These are phyloP conservation scores for Volutella citrinella DNA, from an alignment of 2,329 filamentous ascomycete species.

Conservation along the genomic window DNA sequence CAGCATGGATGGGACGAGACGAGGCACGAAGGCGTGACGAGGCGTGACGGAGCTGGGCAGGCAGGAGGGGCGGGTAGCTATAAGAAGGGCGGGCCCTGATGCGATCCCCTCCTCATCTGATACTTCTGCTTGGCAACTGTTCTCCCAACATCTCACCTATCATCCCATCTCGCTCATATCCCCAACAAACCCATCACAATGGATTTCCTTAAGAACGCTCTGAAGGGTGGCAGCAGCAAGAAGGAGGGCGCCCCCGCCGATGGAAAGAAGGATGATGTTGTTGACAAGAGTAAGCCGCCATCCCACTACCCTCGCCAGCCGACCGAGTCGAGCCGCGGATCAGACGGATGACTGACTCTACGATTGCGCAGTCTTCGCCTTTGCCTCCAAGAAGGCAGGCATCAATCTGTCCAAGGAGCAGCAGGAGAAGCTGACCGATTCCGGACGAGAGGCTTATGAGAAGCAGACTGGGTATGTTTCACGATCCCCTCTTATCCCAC, in stretches of 20 bases:
- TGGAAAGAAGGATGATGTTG: conserved; percentile 28
- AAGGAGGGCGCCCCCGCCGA: conserved; percentile 14
- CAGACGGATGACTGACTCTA: too few relatives aligned
- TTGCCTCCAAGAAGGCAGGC: conserved; percentile 32
- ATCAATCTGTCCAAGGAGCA: conserved; percentile 31
- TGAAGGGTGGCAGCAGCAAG: conserved; percentile 12
- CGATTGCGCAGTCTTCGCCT: conserved; percentile 31
- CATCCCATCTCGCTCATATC: conserved; percentile 1
- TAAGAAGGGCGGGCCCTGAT: conserved; percentile 16
- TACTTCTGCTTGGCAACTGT: background rate
- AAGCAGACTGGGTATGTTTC: conserved; percentile 34
- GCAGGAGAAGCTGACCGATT: conserved; percentile 39
- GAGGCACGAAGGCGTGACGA: too few relatives aligned
- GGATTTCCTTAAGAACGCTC: conserved; percentile 39
- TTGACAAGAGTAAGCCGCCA: conserved; percentile 34
- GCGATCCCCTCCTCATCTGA: background rate
- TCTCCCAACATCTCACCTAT: background rate
- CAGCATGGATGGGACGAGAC: too few relatives aligned
- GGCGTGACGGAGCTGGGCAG: too few relatives aligned
- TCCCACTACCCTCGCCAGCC: background rate
- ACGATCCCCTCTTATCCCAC: too few relatives aligned
- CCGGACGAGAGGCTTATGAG: conserved; percentile 32
- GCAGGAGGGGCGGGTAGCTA: too few relatives aligned
- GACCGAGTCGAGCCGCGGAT: too few relatives aligned
- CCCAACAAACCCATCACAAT: conserved; percentile 24